Base-by-base conservation (phyloP, 2,329 filamentous ascomycete genomes). In the Dactylellina leptospora region DNA sequence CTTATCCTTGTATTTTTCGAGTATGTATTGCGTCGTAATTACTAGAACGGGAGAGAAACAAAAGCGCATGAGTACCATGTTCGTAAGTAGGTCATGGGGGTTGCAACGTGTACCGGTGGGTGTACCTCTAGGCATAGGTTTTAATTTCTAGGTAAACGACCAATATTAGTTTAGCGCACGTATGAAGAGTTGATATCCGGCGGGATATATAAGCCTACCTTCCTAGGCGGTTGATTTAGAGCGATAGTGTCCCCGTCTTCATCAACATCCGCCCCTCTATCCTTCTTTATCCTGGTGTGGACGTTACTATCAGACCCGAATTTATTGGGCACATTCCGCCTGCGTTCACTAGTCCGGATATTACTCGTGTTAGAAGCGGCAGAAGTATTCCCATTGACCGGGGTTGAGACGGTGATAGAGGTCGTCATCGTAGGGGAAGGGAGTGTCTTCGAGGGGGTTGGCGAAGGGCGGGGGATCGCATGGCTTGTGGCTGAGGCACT, bases 1-100 rank as follows among this genome's bases (percentile, higher is more conserved):
- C 54, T 84, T 84, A 77, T 85, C 87, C 40, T 83, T 84, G 80
- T 89, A 92, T 80, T 93, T 96, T 76, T 86, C 88, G n/a, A 97
- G 83, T 50, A 97, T 92, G 77, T 95, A 91, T 11, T 85, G 81
- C 72, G 88, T 86, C 27, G 88, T 90, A 78, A 89, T 85, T 44
- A 93, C 92, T 92, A 70, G 11, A 58, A 27, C 10, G 22, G 16
- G 22, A 28, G 6, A 50, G 47, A 28, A 6, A 51, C 22, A 66
- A 68, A 73, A 73, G 53, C 28, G 68, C 54, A 73, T 66, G 47
- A 73, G 61, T 54, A 73, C 48, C 28, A 73, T 55, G 8, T 66
- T 38, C 36, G 45, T 53, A 54, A 53, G 47, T 30, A 40, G 13
- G 42, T 38, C 50, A 55, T 27, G 61, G 60, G 44, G 48, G 56